Evolutionary conservation across 805 yeast species (phyloP).

Genomic region (Wickerhamomyces xylosicus): DNA sequence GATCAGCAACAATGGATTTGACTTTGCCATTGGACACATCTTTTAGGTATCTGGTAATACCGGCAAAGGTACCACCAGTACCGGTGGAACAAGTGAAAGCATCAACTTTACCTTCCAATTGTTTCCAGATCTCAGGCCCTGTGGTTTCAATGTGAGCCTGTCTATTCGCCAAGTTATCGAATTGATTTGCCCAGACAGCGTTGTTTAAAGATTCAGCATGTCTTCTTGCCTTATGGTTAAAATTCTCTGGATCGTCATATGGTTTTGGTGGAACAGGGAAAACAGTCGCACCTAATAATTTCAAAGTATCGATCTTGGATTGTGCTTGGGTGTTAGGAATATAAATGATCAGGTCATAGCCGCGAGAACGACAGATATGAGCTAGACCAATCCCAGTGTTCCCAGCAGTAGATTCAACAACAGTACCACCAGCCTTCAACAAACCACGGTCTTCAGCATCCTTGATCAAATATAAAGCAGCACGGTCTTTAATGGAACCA

Average conservation of each 20-base stretch:
- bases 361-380: conserved; percentile 67
- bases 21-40: conserved; percentile 51
- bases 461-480: conserved; percentile 66
- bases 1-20: conserved; percentile 73
- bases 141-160: conserved; percentile 85
- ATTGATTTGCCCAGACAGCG: conserved; percentile 91
- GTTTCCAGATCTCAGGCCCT: conserved; percentile 90
- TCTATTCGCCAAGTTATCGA: conserved; percentile 80
- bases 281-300: conserved; percentile 76
- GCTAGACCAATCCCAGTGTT: conserved; percentile 94
- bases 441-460: conserved; percentile 68
- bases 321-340: conserved; percentile 90
- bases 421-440: conserved; percentile 69
- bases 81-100: conserved; percentile 90
- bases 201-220: conserved; percentile 70
- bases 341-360: conserved; percentile 77
- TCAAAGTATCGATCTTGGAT: conserved; percentile 63
- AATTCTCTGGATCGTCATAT: conserved; percentile 70
- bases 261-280: conserved; percentile 86
- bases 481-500: conserved; percentile 86
- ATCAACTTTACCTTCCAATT: conserved; percentile 65
- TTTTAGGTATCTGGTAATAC: conserved; percentile 71
- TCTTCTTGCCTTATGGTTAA: conserved; percentile 77
- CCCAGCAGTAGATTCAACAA: conserved; percentile 92
- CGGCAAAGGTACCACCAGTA: conserved; percentile 90